These are phyloP conservation scores for Mycena galericulata DNA, from an alignment of 768 basidiomycete genomes.

Conservation along the genomic window DNA sequence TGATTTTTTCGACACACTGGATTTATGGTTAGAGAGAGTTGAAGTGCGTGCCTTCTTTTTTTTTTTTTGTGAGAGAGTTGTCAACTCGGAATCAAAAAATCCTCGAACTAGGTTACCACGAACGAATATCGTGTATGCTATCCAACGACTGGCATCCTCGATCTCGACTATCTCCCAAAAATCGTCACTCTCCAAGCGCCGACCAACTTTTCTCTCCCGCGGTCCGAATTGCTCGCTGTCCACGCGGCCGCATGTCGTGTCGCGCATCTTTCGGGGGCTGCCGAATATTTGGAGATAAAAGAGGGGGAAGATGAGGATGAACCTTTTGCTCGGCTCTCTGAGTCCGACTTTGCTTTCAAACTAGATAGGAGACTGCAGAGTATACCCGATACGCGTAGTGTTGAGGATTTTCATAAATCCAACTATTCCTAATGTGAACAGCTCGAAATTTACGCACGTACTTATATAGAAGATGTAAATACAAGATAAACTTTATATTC, in stretches of 20 bases:
- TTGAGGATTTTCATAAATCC: no score
- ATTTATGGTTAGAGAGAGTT: background rate
- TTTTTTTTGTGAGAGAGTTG: no score
- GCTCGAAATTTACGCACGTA: no score
- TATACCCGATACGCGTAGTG: no score
- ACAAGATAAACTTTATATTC: no score
- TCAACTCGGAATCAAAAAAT: background rate
- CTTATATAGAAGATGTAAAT: no score
- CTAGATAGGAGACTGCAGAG: no score
- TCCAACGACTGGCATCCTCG: background rate
- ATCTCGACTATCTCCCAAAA: background rate
- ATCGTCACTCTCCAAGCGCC: background rate
- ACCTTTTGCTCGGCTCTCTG: no score
- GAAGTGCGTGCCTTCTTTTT: background rate
- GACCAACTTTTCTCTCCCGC: background rate
- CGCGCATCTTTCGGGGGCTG: background rate
- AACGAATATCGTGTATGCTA: background rate
- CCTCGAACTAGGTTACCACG: background rate
- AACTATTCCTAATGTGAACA: no score
- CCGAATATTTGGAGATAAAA: no score
- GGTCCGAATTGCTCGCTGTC: background rate
- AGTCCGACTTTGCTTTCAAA: no score
- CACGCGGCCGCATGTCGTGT: slow-evolving; percentile 2
- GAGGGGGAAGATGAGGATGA: no score
- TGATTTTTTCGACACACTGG: background rate